Percentiles rank a stretch among this genome's conserved stretches.
Evolutionary conservation across 2,329 filamentous ascomycete genomes (phyloP).

Genomic region (Daldinia sp.): DNA sequence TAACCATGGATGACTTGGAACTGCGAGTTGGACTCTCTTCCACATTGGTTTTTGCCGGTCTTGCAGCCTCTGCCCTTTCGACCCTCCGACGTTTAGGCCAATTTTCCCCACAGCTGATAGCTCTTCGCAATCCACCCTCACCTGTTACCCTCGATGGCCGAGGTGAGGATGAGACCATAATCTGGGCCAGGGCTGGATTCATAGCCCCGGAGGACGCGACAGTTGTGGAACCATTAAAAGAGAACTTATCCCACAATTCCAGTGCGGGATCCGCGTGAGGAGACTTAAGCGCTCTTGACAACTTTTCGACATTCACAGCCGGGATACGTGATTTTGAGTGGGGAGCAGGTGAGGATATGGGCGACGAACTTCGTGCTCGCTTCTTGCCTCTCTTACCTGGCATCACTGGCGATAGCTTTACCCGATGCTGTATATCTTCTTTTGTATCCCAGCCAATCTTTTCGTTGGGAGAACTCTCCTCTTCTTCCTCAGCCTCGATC

Average conservation of each 20-base stretch:
- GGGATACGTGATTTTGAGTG: conserved; percentile 54
- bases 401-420: conserved; percentile 59
- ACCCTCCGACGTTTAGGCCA: conserved; percentile 76
- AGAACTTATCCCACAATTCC: conserved; percentile 81
- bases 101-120: conserved; percentile 73
- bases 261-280: conserved; percentile 76
- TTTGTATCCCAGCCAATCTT: conserved; percentile 68
- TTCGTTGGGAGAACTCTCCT: conserved; percentile 65
- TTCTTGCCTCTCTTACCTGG: conserved; percentile 65
- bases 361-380: conserved; percentile 77
- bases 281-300: conserved; percentile 68
- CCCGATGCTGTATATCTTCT: conserved; percentile 52
- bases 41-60: conserved; percentile 46
- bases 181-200: conserved; percentile 68
- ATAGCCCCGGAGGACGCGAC: conserved; percentile 54
- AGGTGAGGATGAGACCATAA: conserved; percentile 76
- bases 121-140: conserved; percentile 64
- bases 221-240: conserved; percentile 59
- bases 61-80: conserved; percentile 55
- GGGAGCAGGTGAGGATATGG: conserved; percentile 69
- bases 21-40: conserved; percentile 54
- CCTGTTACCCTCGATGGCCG: conserved; percentile 60
- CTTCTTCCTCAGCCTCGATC: conserved; percentile 52
- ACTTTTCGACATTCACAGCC: conserved; percentile 64
- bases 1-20: conserved; percentile 66